These are phyloP conservation scores for Pichia cephalocereana DNA, from an alignment of 805 yeast species.

Conservation along the genomic window DNA sequence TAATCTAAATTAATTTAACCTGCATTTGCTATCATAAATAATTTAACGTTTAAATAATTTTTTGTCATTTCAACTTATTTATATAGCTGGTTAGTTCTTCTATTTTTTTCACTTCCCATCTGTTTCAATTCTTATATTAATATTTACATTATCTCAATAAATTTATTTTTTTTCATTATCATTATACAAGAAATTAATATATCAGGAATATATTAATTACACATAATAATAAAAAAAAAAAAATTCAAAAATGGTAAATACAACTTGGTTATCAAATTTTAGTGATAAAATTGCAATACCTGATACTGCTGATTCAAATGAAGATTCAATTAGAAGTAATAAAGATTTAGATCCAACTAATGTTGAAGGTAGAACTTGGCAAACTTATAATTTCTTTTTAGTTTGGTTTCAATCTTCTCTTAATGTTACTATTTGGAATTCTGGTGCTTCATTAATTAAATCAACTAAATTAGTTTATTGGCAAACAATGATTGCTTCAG, in stretches of 20 bases:
- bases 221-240: background rate
- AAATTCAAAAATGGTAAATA: background rate
- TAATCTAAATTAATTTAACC: no score
- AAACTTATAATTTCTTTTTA: slow-evolving; percentile 16
- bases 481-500: slow-evolving; percentile 35
- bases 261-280: slow-evolving; percentile 1
- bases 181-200: no score
- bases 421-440: slow-evolving; percentile 24
- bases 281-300: slow-evolving; percentile 1
- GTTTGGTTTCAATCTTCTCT: slow-evolving; percentile 21
- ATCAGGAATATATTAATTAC: no score
- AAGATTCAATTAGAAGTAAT: slow-evolving; percentile 21
- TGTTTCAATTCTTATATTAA: no score
- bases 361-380: slow-evolving; percentile 29
- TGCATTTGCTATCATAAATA: no score
- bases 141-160: no score
- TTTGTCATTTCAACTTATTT: no score
- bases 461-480: slow-evolving; percentile 20
- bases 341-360: slow-evolving; percentile 32
- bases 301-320: background rate
- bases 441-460: slow-evolving; percentile 21
- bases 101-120: no score
- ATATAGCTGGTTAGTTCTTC: no score
- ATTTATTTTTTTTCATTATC: no score
- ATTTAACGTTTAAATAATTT: no score